Evolutionary conservation across 495 filamentous ascomycete genomes (phyloP).

Genomic region (Penicillium roqueforti): DNA sequence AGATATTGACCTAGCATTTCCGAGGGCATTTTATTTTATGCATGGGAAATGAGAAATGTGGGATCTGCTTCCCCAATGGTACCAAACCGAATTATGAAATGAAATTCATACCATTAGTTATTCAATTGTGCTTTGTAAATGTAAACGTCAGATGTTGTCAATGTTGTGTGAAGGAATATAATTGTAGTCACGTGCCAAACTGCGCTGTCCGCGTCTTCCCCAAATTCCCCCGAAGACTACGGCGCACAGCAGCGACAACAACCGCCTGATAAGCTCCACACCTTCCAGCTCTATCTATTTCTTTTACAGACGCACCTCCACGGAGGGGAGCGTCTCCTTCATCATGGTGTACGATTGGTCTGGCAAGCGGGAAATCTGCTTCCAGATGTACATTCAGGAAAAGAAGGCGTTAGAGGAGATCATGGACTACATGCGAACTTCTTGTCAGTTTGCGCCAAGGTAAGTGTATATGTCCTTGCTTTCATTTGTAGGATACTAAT

Average conservation of each 20-base stretch:
- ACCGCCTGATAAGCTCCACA: slow-evolving; percentile 31
- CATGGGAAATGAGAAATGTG: slow-evolving; percentile 6
- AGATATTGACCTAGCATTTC: background rate
- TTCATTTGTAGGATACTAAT: background rate
- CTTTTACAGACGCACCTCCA: slow-evolving; percentile 31
- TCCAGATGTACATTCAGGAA: slow-evolving; percentile 70
- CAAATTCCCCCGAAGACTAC: slow-evolving; percentile 22
- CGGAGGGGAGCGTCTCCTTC: slow-evolving; percentile 25
- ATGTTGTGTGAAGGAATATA: background rate
- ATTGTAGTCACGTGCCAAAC: slow-evolving; percentile 19
- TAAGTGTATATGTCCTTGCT: slow-evolving; percentile 27
- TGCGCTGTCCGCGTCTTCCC: slow-evolving; percentile 21
- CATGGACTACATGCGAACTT: slow-evolving; percentile 56
- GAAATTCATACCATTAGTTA: background rate
- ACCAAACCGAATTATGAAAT: slow-evolving; percentile 3
- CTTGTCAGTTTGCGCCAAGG: slow-evolving; percentile 64
- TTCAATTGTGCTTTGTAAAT: background rate
- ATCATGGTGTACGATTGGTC: slow-evolving; percentile 75
- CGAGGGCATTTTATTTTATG: background rate
- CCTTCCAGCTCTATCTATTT: slow-evolving; percentile 9
- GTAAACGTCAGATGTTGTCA: background rate
- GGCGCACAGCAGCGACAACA: slow-evolving; percentile 41
- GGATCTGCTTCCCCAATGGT: background rate
- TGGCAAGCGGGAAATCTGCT: slow-evolving; percentile 62
- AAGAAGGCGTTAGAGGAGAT: slow-evolving; percentile 65